These are phyloP conservation scores for Streptanthus diversifolius DNA, from an alignment of 345 rosid species.

Conservation along the genomic window DNA sequence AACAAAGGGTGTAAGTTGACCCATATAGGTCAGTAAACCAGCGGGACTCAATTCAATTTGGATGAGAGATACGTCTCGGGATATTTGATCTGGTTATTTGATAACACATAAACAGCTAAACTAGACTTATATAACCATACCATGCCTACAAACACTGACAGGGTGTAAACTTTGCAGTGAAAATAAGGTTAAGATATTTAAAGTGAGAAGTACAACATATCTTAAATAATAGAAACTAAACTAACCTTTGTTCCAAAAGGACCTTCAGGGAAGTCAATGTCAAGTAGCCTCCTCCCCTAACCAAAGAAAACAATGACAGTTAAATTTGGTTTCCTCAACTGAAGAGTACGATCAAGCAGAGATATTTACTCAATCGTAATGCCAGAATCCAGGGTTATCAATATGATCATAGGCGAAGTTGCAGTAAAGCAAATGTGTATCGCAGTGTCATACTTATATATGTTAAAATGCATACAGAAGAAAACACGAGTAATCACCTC, in stretches of 20 bases:
- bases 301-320: conserved; percentile 10
- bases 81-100: background rate
- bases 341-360: background rate
- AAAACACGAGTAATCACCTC: conserved; percentile 41
- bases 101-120: background rate
- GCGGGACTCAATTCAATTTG: background rate
- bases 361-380: background rate
- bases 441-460: background rate
- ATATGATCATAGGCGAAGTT: background rate
- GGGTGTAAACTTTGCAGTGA: background rate
- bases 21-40: background rate
- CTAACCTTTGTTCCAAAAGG: conserved; percentile 95
- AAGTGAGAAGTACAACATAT: background rate
- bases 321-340: background rate
- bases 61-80: background rate
- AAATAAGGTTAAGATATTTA: background rate
- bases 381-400: too few relatives aligned
- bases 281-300: conserved; percentile 73
- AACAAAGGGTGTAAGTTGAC: background rate
- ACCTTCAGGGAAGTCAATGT: conserved; percentile 65
- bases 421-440: background rate
- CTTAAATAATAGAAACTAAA: background rate
- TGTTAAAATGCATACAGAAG: background rate
- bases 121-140: too few relatives aligned
- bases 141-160: background rate